Conservation (phyloP, 176 grass and related monocot genomes). For the Musa acuminata region DNA sequence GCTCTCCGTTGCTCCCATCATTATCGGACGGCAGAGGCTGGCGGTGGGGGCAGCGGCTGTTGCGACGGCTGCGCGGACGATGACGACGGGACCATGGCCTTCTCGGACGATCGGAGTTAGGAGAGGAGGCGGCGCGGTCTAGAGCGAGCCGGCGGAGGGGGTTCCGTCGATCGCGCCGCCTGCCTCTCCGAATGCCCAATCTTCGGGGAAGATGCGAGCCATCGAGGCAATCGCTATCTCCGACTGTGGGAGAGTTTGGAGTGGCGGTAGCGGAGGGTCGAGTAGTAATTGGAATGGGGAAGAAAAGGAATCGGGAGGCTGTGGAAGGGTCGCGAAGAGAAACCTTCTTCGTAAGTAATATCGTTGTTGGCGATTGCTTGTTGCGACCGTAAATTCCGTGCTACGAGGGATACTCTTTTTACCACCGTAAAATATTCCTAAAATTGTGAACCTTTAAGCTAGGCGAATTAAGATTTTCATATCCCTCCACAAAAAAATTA, state of each 20-base stretch:
- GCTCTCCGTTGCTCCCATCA: conserved; percentile 32
- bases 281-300: not conserved
- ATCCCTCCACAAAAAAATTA: no score
- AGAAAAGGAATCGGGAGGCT: not conserved
- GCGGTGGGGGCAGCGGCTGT: not conserved
- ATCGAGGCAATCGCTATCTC: not conserved
- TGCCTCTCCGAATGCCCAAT: not conserved
- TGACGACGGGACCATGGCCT: not conserved
- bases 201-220: not conserved
- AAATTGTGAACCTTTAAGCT: no score
- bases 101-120: not conserved
- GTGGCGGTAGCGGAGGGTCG: not conserved
- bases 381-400: no score
- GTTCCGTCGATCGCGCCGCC: not conserved
- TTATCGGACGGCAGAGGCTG: conserved; percentile 18
- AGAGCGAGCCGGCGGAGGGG: not conserved
- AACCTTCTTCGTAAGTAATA: no score
- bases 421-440: no score
- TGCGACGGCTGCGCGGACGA: not conserved
- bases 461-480: no score
- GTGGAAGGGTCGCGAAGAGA: no score
- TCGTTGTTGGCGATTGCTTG: no score
- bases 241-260: not conserved
- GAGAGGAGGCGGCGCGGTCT: not conserved
- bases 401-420: no score